Percentiles rank a stretch among this genome's conserved stretches.
These are phyloP conservation scores for Fusarium compactum DNA, from an alignment of 2,329 filamentous ascomycete genomes.

Conservation along the genomic window DNA sequence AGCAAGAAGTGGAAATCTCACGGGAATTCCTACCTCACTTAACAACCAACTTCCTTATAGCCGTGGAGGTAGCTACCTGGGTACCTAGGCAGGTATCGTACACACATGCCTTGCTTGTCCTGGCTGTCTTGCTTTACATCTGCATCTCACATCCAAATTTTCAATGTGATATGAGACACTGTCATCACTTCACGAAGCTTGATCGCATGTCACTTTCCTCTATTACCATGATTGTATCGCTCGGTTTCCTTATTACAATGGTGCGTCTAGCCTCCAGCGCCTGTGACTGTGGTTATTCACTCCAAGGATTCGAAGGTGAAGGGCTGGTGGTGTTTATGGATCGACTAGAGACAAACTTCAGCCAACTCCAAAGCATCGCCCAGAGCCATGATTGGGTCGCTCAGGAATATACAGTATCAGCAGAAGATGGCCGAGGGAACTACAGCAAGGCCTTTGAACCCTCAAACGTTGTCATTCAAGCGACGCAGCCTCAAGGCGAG, in stretches of 20 bases:
- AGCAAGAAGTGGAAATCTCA: background rate
- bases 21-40: background rate
- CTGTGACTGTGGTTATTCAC: constrained; percentile 80
- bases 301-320: constrained; percentile 58
- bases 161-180: background rate
- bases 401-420: constrained; percentile 75
- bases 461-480: constrained; percentile 66
- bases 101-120: background rate
- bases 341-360: constrained; percentile 78
- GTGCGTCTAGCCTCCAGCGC: constrained; percentile 52
- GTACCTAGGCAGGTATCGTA: background rate
- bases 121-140: background rate
- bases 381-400: constrained; percentile 71
- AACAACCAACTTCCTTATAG: background rate
- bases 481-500: constrained; percentile 32
- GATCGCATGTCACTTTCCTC: background rate
- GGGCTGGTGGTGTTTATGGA: constrained; percentile 72
- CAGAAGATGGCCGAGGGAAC: constrained; percentile 67
- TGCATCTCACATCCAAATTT: background rate
- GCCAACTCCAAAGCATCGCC: constrained; percentile 63
- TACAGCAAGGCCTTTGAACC: constrained; percentile 74
- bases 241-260: constrained; percentile 14
- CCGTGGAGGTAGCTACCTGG: background rate
- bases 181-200: background rate
- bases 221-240: constrained; percentile 18